A percentile compares a stretch with the other conserved stretches of the same genome.
phyloP scores from a whole-genome alignment of 768 basidiomycete species.

The Dictyophora rubrovolvata region DNA sequence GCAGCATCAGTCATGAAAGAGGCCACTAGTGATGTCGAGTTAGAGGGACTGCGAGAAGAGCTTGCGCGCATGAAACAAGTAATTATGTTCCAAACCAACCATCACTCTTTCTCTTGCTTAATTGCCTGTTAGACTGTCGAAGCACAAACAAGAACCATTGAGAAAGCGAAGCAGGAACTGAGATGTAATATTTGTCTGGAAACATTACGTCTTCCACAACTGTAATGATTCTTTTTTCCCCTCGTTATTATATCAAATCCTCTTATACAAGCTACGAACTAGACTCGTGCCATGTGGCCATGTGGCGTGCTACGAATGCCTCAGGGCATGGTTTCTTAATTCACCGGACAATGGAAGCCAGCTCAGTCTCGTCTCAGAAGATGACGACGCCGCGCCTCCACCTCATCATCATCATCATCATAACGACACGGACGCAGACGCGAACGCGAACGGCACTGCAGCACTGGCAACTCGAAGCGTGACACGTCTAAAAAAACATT shows the following conservation, averaged over 20 bases:
- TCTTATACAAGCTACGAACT: neutral
- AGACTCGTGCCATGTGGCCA: conserved; percentile 6
- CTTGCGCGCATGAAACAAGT: neutral
- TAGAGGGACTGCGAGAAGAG: conserved; percentile 18
- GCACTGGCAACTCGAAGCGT: neutral
- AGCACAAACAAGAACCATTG: neutral
- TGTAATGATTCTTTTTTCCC: neutral
- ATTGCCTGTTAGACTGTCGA: neutral
- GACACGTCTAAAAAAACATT: neutral
- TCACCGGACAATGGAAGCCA: neutral
- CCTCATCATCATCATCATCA: neutral
- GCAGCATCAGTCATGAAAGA: neutral
- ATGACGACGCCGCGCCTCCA: neutral
- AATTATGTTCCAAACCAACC: neutral
- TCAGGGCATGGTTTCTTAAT: conserved; percentile 1
- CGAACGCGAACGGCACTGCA: neutral
- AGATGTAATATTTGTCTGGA: conserved; percentile 5
- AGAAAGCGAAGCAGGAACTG: neutral
- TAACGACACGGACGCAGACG: neutral
- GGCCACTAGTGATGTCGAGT: conserved; percentile 53
- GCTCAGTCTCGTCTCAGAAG: neutral
- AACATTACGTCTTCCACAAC: neutral
- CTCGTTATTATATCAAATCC: neutral
- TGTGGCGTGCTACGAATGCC: conserved; percentile 3
- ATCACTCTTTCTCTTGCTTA: neutral